Evolutionary conservation across 495 filamentous ascomycete genomes (phyloP), one percentile per base, ranked within the genome.

Genomic region (Copromyces sp.): DNA sequence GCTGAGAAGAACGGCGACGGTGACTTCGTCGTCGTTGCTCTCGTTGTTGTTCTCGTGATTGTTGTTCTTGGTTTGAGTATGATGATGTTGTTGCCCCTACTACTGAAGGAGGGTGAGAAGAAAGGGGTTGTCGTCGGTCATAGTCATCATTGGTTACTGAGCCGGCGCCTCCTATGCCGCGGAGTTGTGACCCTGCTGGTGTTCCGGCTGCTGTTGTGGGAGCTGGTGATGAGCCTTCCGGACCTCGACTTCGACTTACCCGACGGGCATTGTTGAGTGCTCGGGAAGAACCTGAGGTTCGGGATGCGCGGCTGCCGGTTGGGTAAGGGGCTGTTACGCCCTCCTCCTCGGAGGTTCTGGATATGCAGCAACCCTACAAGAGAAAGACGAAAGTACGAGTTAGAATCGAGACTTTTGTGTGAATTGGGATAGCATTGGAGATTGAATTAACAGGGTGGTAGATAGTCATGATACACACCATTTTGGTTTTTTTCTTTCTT

Each of bases 281-380:
- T 65, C 83, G 79, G 53, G 83, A 79, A 2, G 85, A 86, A 45
- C 79, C 77, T 0, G 83, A 81, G 6, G 14, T 65, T 12, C 53
- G 2, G 12, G 53, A 65, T 8, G 80, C 76, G 17, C 73, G 80
- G 72, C 69, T 78, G 68, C 79, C 81, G 8, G 79, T 80, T 8
- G 82, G 78, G 37, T 84, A 84, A 17, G 83, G 83, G n/a, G 82
- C 82, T 74, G 81, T 83, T 16, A 82, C 80, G 72, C 79, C 82
- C 71, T 65, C 53, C 14, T 65, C 53, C 2, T 9, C 6, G 29
- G 78, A 76, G 68, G 81, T 76, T 45, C 80, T 78, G 24, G 85
- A 86, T 71, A 85, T 82, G 76, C 85, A 86, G 75, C 85, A 86
- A 75, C 85, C 85, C 85, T 86, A 70, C 3, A 40, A 68, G 38